Base-by-base conservation (phyloP, 441 rosid genomes). In the Mallotus repandus region DNA sequence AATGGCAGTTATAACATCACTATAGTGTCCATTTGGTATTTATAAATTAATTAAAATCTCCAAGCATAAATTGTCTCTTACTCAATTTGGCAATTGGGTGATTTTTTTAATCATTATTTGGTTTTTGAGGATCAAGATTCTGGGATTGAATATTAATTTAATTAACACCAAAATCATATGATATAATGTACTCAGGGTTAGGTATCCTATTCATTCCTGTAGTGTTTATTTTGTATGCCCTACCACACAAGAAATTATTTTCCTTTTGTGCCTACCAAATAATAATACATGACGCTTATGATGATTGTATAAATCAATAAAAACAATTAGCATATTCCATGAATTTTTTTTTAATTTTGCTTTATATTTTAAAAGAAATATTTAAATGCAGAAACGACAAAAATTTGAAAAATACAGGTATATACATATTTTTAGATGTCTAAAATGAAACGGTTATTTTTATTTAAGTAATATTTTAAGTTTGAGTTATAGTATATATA, bases 41-140 rank as follows among this genome's bases (percentile, higher is more conserved):
- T 58, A 58, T 58, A 45, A 2, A 21, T 70, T 13, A 22, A 43
- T 29, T 22, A 25, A 61, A 18, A 12, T 22, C 9, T 15, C 11
- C 5, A 56, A 25, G 11, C 49, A 45, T 45, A 45, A 45, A 66
- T 49, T 58, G 50, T 66, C 66, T 19, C 35, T 25, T 38, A 66
- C 66, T 66, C 43, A 66, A 66, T 7, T 73, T 65, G 64, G 76
- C 43, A 66, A 58, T 57, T 45, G 14, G 68, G 62, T 18, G 18
- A 46, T 59, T 49, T 5, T 58, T 59, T 45, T 13, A n/a, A 59
- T 45, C 9, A 45, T 45, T 70, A 60, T 70, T 57, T 25, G 58
- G 18, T n/a, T 70, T n/a, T 0, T 7, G 25, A 1, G 25, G 65
- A 46, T 56, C 46, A 65, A 66, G 58, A 66, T 73, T 45, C n/a